Evolutionary conservation across 176 grass and related monocot genomes (phyloP).

Genomic region (Rhynchospora tenuis): DNA sequence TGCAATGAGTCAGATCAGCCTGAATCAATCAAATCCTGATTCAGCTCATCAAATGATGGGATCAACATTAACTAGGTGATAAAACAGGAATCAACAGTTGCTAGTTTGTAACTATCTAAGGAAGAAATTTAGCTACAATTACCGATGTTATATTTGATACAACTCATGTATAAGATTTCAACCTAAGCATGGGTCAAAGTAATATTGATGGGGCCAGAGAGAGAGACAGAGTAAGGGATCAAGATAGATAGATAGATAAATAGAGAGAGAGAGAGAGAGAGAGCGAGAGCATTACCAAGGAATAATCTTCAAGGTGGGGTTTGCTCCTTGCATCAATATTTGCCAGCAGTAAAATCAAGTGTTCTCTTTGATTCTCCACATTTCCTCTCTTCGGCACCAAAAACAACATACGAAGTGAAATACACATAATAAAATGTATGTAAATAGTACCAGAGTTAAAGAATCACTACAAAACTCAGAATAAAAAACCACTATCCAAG

Average conservation of each 20-base stretch:
- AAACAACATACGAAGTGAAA: slow-evolving; percentile 24
- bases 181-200: not conserved
- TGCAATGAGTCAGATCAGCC: not conserved
- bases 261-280: not conserved
- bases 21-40: not conserved
- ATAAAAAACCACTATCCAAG: not conserved
- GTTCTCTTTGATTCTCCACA: slow-evolving; percentile 93
- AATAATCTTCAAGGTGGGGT: slow-evolving; percentile 4
- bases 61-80: slow-evolving; percentile 3
- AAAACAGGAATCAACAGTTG: not conserved
- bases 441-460: not conserved
- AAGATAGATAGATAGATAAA: not conserved
- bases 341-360: slow-evolving; percentile 96
- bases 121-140: not conserved
- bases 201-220: not conserved
- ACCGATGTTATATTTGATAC: not conserved
- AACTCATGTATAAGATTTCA: not conserved
- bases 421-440: not conserved
- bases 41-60: not conserved
- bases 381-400: slow-evolving; percentile 75
- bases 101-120: not conserved
- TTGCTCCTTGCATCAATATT: slow-evolving; percentile 66
- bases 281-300: slow-evolving; percentile 25
- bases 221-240: not conserved
- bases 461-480: not conserved